Conservation (phyloP, 2,329 filamentous ascomycete genomes). For the Orbilia javanica region DNA sequence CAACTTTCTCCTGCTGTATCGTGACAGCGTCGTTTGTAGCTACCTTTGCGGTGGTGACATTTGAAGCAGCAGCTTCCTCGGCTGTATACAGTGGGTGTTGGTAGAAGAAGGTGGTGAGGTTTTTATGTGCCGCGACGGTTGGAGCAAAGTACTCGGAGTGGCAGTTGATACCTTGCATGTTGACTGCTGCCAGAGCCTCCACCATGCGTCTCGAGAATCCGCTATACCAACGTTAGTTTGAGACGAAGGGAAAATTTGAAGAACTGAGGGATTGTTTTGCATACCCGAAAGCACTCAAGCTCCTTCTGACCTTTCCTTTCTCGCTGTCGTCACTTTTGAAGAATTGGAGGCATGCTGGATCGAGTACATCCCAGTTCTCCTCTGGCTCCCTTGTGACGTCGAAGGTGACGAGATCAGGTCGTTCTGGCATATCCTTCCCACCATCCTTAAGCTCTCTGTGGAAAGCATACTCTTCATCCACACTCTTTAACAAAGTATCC, state of each 20-base stretch:
- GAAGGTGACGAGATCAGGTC: constrained; percentile 50
- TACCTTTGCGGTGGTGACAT: constrained; percentile 20
- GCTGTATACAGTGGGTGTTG: constrained; percentile 49
- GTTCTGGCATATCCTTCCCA: constrained; percentile 3
- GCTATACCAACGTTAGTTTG: constrained; percentile 20
- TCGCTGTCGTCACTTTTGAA: constrained; percentile 21
- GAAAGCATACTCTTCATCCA: constrained; percentile 54
- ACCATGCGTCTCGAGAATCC: constrained; percentile 53
- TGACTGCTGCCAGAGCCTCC: constrained; percentile 40
- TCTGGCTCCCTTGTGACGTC: constrained; percentile 49
- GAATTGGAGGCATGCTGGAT: constrained; percentile 41
- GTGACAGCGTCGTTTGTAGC: constrained; percentile 33
- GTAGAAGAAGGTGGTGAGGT: constrained; percentile 56
- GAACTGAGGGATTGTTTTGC: not conserved
- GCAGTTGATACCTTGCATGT: constrained; percentile 52
- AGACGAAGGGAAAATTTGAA: not conserved
- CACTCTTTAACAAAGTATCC: constrained; percentile 47
- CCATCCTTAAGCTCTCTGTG: constrained; percentile 35
- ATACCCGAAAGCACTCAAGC: constrained; percentile 45
- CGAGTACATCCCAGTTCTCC: constrained; percentile 38
- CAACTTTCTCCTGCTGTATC: constrained; percentile 51
- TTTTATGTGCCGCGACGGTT: constrained; percentile 40
- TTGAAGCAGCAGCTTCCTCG: not conserved
- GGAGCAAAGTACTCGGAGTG: constrained; percentile 53
- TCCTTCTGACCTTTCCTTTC: constrained; percentile 29